Conservation (phyloP, 169 alveolate genomes). For the Perkinsus olseni region DNA sequence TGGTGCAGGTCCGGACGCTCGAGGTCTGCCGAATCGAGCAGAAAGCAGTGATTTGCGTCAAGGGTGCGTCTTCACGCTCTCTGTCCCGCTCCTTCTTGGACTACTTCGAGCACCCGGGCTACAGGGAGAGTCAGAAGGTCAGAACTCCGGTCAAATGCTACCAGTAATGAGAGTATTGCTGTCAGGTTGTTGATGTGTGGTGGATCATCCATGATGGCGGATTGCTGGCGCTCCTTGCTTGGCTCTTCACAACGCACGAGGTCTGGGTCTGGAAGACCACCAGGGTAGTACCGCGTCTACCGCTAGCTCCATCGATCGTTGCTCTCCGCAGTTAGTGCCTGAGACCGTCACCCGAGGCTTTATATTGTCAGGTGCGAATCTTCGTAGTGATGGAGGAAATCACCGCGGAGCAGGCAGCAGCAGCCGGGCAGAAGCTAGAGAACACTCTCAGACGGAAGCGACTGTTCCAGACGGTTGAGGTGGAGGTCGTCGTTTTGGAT, state of each 20-base stretch:
- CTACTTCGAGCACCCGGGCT: not conserved
- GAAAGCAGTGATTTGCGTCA: not conserved
- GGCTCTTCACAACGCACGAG: slow-evolving; percentile 23
- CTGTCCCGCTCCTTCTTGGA: not conserved
- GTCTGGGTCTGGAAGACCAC: slow-evolving; percentile 4
- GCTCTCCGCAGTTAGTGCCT: not conserved
- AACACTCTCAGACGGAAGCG: not conserved
- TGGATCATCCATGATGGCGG: slow-evolving; percentile 42
- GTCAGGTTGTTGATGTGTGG: slow-evolving; percentile 10
- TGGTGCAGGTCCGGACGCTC: not conserved
- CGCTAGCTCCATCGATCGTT: not conserved
- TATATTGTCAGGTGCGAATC: slow-evolving; percentile 23
- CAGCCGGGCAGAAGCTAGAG: not conserved
- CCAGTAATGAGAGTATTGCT: not conserved
- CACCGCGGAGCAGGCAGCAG: not conserved
- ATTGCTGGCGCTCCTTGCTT: slow-evolving; percentile 21
- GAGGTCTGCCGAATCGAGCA: not conserved
- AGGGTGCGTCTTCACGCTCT: not conserved
- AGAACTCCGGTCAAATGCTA: not conserved
- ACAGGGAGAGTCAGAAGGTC: not conserved
- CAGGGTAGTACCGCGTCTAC: too few species aligned
- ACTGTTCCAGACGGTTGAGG: not conserved
- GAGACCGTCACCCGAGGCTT: not conserved
- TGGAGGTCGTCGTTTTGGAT: not conserved
- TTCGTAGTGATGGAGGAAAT: slow-evolving; percentile 23